Conservation (phyloP, 768 basidiomycete species). For the Albatrellus ellisii region DNA sequence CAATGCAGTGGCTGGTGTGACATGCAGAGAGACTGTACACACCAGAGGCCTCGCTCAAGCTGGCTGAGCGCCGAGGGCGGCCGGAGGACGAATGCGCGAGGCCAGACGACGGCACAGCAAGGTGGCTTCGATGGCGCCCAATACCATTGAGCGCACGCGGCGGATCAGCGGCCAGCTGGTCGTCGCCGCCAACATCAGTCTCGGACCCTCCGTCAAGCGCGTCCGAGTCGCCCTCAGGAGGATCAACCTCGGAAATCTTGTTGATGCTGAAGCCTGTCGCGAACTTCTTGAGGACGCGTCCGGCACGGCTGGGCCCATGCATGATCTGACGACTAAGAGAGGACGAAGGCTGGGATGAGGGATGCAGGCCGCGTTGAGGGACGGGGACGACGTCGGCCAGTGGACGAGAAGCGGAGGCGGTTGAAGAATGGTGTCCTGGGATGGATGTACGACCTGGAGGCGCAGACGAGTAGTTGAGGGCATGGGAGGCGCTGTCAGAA, state of each 20-base stretch:
- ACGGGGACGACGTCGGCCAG: constrained; percentile 12
- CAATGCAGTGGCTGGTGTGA: background rate
- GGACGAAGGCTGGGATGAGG: constrained; percentile 6
- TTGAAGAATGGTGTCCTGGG: constrained; percentile 1
- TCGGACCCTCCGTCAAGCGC: constrained; percentile 23
- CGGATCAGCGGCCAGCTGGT: background rate
- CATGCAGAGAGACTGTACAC: constrained; percentile 11
- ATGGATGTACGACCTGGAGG: too few relatives aligned
- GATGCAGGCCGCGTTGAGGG: constrained; percentile 9
- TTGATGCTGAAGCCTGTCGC: constrained; percentile 25
- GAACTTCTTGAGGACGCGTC: constrained; percentile 14
- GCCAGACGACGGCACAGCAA: constrained; percentile 20
- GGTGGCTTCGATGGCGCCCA: constrained; percentile 9
- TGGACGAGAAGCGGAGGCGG: constrained; percentile 8
- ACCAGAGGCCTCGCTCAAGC: constrained; percentile 54
- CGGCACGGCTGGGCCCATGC: constrained; percentile 10
- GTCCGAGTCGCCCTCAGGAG: constrained; percentile 26
- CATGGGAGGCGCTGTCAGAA: too few relatives aligned
- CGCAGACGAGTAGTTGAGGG: too few relatives aligned
- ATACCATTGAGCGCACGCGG: background rate
- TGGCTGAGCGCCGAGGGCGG: constrained; percentile 66
- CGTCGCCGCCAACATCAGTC: constrained; percentile 26
- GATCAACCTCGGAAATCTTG: constrained; percentile 34
- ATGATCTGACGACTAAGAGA: constrained; percentile 8
- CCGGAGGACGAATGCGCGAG: constrained; percentile 29